Evolutionary conservation across 1,284 basidiomycete species (phyloP).

Genomic region (Microstroma glucosiphilum): DNA sequence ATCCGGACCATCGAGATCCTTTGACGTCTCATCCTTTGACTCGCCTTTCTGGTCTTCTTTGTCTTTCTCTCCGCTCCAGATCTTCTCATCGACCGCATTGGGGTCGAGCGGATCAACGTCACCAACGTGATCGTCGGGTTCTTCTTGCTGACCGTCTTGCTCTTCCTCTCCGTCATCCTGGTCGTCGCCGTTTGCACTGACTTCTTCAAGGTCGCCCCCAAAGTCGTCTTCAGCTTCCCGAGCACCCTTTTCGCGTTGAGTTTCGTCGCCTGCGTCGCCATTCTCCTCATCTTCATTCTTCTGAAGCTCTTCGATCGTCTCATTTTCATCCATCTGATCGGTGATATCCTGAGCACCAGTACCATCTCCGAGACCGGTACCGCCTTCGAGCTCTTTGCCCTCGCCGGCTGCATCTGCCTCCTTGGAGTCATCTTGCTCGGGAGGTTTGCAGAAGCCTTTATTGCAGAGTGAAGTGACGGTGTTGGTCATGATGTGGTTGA

Average conservation of each 20-base stretch:
- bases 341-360: constrained; percentile 55
- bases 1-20: constrained; percentile 52
- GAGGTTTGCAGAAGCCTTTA: constrained; percentile 70
- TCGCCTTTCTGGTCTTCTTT: constrained; percentile 50
- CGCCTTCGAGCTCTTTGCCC: constrained; percentile 40
- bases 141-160: constrained; percentile 56
- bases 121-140: constrained; percentile 74
- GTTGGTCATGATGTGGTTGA: constrained; percentile 70
- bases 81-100: constrained; percentile 83
- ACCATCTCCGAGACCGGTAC: constrained; percentile 49
- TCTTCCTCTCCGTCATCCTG: constrained; percentile 56
- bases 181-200: constrained; percentile 59
- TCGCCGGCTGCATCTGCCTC: constrained; percentile 29
- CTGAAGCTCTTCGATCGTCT: constrained; percentile 87
- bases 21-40: constrained; percentile 50
- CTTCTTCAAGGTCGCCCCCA: constrained; percentile 68
- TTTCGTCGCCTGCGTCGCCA: constrained; percentile 59
- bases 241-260: constrained; percentile 57
- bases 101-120: constrained; percentile 82
- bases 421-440: constrained; percentile 23
- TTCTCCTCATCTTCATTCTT: constrained; percentile 55
- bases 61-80: constrained; percentile 80
- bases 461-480: constrained; percentile 68
- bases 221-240: constrained; percentile 59
- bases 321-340: constrained; percentile 61